These are phyloP conservation scores for Penicillium italicum DNA, from an alignment of 2,329 filamentous ascomycete genomes.

Conservation along the genomic window DNA sequence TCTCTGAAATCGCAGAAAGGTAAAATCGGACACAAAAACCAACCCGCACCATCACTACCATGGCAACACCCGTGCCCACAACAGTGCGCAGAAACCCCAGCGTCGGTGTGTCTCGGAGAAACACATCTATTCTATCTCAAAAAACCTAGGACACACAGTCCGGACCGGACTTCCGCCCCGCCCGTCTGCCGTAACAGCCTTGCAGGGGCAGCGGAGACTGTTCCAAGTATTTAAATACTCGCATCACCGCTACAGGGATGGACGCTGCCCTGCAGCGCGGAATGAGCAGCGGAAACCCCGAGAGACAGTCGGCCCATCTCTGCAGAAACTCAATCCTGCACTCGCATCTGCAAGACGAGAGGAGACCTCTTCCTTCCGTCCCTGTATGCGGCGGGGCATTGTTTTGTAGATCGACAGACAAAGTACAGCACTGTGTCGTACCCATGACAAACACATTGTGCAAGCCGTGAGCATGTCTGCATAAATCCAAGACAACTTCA, in stretches of 20 bases:
- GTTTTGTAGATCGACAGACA: not conserved
- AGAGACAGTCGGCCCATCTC: not conserved
- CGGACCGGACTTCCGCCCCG: constrained; percentile 11
- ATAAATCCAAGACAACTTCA: constrained; percentile 16
- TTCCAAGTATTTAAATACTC: constrained; percentile 11
- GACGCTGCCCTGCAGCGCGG: constrained; percentile 11
- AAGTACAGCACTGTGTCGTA: not conserved
- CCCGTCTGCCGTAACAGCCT: constrained; percentile 9
- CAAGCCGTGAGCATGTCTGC: not conserved
- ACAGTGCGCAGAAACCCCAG: constrained; percentile 7
- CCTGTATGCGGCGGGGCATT: not conserved
- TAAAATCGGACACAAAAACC: not conserved
- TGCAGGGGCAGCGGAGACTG: constrained; percentile 13
- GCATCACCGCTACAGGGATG: not conserved
- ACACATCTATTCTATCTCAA: constrained; percentile 3
- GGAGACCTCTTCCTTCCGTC: not conserved
- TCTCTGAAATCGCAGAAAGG: not conserved
- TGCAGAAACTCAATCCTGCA: constrained; percentile 1
- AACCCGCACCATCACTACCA: not conserved
- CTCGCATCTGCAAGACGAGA: not conserved
- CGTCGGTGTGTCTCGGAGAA: constrained; percentile 12
- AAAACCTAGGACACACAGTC: not conserved
- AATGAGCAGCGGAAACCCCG: constrained; percentile 5
- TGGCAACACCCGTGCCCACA: constrained; percentile 11
- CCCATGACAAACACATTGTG: not conserved